Base-by-base conservation (phyloP, 345 rosid species). In the Aethionema arabicum region DNA sequence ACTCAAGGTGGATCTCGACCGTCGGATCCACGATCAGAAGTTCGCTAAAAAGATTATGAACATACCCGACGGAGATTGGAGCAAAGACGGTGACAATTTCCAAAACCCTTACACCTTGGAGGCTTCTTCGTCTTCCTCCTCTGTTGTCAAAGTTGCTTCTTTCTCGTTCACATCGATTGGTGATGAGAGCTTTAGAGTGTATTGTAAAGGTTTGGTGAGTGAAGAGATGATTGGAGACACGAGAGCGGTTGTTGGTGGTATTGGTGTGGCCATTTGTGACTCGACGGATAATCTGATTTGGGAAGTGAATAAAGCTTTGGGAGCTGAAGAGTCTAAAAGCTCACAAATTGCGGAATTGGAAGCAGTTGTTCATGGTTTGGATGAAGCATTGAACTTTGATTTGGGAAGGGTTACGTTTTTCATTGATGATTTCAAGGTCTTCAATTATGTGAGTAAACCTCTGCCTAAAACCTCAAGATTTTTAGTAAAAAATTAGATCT, bases 301-400 rank as follows among this genome's bases (percentile, higher is more conserved):
- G 44, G 82, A 78, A 16, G 37, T 80, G 38, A 54, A 46, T 5
- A 82, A 79, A 35, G 66, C 57, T 48, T 44, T 79, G 65, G 66
- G 51, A 11, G 74, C 58, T 0, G 75, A 56, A 7, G 65, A 70
- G 40, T 54, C 58, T 38, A 70, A 66, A 70, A 75, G 73, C 57
- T 41, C 54, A 10, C 63, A 59, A 11, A 74, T 67, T 37, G 83
- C 82, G 0, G 90, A 74, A 49, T 9, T 77, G 12, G 73, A 77
- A 41, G 90, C 86, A 8, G 56, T 89, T 66, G 54, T 86, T 63
- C 84, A 77, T 69, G 96, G 87, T 15, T 77, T 90, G 8, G 75
- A 73, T 39, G 83, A 78, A n/a, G 93, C 87, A 14, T 65, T 78
- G 41, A 41, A 53, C 57, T 72, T 86, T 82, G 84, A 80, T 62